phyloP scores from a whole-genome alignment of 805 yeast species.

The Cephaloascus fragrans region DNA sequence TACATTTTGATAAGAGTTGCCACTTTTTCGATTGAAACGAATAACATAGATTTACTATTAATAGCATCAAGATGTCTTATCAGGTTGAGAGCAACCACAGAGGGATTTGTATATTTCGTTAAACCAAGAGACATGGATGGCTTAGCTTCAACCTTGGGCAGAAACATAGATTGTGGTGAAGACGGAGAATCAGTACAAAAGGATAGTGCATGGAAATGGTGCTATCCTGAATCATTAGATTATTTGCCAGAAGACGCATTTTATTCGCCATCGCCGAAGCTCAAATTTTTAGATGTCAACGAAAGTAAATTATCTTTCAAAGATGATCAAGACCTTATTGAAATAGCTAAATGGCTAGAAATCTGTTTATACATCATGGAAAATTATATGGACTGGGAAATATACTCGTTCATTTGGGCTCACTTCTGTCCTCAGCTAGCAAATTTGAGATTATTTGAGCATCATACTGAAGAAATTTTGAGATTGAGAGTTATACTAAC shows the following conservation, averaged over 20 bases:
- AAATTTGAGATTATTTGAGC: conserved; percentile 41
- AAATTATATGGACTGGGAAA: conserved; percentile 57
- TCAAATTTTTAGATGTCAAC: conserved; percentile 1
- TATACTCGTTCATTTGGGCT: conserved; percentile 54
- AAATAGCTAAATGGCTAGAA: conserved; percentile 42
- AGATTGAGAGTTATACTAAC: conserved; percentile 39
- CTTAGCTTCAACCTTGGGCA: conserved; percentile 45
- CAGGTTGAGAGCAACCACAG: conserved; percentile 41
- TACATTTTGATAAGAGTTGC: conserved; percentile 23
- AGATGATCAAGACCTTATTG: conserved; percentile 19
- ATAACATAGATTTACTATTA: conserved; percentile 28
- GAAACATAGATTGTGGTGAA: conserved; percentile 26
- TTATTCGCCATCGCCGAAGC: conserved; percentile 25
- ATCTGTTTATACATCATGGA: conserved; percentile 40
- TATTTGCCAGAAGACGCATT: conserved; percentile 37
- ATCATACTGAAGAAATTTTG: conserved; percentile 27
- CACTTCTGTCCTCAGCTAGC: conserved; percentile 66
- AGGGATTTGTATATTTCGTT: conserved; percentile 35
- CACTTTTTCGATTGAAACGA: conserved; percentile 20
- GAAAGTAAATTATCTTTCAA: neutral
- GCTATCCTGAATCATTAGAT: conserved; percentile 45
- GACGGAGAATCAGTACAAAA: conserved; percentile 13
- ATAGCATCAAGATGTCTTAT: conserved; percentile 40
- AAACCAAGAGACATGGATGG: conserved; percentile 58
- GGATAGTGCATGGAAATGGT: conserved; percentile 31